Percentiles rank a stretch among this genome's conserved stretches.
phyloP scores from a whole-genome alignment of 2,329 filamentous ascomycete genomes.

The Septoria petroselini region DNA sequence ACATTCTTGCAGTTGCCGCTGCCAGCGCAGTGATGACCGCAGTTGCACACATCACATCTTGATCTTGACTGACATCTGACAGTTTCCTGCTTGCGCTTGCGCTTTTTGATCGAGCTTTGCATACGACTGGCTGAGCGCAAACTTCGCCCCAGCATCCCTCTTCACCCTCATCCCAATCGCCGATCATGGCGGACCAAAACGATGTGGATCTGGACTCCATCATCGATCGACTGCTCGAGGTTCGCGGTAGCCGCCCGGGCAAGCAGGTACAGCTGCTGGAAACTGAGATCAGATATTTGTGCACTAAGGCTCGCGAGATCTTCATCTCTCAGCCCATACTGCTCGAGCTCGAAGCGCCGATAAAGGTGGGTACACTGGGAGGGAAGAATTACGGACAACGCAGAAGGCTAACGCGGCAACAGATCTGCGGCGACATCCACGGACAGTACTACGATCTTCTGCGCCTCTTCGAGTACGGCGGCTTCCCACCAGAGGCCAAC shows the following conservation, averaged over 20 bases:
- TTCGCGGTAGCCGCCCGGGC: conserved; percentile 93
- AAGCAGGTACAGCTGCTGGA: conserved; percentile 98
- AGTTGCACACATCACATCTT: background rate
- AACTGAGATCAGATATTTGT: conserved; percentile 92
- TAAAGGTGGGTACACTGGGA: conserved; percentile 69
- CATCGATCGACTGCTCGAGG: conserved; percentile 96
- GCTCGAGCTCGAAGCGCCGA: conserved; percentile 94
- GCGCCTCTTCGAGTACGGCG: conserved; percentile 95
- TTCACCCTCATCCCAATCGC: conserved; percentile 21
- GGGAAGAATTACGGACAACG: no score
- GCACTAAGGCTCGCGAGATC: conserved; percentile 97
- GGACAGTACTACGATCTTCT: conserved; percentile 98
- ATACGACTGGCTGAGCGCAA: conserved; percentile 24
- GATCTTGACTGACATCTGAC: conserved; percentile 15
- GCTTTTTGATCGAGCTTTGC: conserved; percentile 16
- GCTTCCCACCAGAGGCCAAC: conserved; percentile 97
- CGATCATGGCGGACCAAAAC: conserved; percentile 69
- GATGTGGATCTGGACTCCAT: conserved; percentile 99
- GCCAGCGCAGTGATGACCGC: background rate
- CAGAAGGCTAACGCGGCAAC: conserved; percentile 25
- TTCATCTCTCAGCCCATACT: conserved; percentile 99
- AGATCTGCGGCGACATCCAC: conserved; percentile 99
- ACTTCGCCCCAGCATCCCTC: conserved; percentile 19
- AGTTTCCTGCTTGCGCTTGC: conserved; percentile 21
- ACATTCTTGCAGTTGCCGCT: background rate